Evolutionary conservation across 1,139 yeast species (phyloP).

Genomic region (Yamadazyma triangularis): DNA sequence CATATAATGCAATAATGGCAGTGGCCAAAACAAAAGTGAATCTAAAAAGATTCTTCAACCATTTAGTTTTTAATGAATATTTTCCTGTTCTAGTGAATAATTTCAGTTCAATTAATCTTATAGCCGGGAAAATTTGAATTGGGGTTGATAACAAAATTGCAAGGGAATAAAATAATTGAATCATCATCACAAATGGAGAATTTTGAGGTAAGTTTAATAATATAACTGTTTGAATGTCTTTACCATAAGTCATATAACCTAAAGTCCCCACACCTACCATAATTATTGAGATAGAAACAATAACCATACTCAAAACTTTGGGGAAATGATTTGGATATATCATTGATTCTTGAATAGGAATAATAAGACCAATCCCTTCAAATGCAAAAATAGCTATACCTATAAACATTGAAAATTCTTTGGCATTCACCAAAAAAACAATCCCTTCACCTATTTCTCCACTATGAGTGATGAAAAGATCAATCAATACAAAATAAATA

Average conservation of each 20-base stretch:
- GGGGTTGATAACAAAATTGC: slow-evolving; percentile 93
- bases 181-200: slow-evolving; percentile 53
- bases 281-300: slow-evolving; percentile 68
- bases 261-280: slow-evolving; percentile 76
- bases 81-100: slow-evolving; percentile 58
- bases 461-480: slow-evolving; percentile 34
- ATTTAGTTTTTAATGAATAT: slow-evolving; percentile 61
- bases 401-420: slow-evolving; percentile 77
- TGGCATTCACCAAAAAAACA: slow-evolving; percentile 52
- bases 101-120: slow-evolving; percentile 39
- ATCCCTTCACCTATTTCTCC: slow-evolving; percentile 46
- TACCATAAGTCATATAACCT: slow-evolving; percentile 84
- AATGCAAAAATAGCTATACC: slow-evolving; percentile 97
- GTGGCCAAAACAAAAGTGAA: slow-evolving; percentile 59
- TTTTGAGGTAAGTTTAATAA: slow-evolving; percentile 81
- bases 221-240: slow-evolving; percentile 78
- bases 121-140: slow-evolving; percentile 70
- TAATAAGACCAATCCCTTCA: slow-evolving; percentile 91
- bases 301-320: slow-evolving; percentile 63
- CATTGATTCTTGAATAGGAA: slow-evolving; percentile 96
- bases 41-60: slow-evolving; percentile 80
- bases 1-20: slow-evolving; percentile 54
- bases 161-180: slow-evolving; percentile 77
- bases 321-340: slow-evolving; percentile 73
- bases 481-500: slow-evolving; percentile 61